These are phyloP conservation scores for Botryococcus braunii DNA, from an alignment of 163 green algal genomes.

Conservation along the genomic window DNA sequence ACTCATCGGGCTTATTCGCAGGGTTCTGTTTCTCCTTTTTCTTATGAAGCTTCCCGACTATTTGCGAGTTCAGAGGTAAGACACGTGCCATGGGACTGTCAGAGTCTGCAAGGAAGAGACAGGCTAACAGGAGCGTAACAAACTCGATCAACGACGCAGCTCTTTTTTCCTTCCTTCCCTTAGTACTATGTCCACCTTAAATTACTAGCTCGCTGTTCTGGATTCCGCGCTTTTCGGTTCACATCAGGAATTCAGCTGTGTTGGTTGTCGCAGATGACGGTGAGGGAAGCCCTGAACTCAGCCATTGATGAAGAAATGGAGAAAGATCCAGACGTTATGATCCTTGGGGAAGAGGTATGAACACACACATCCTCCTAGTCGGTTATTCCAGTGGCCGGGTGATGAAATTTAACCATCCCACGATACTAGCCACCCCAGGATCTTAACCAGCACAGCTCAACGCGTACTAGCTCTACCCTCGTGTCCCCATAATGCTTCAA, in stretches of 20 bases:
- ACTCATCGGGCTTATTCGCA: too few relatives aligned
- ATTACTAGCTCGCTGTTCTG: too few relatives aligned
- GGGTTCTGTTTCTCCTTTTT: too few relatives aligned
- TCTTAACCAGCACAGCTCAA: too few relatives aligned
- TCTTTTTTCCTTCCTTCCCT: too few relatives aligned
- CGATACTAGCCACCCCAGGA: background rate
- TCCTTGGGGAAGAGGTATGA: constrained; percentile 95
- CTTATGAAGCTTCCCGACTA: too few relatives aligned
- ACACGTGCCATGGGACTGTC: too few relatives aligned
- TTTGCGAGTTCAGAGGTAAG: too few relatives aligned
- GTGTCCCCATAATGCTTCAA: background rate
- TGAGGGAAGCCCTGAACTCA: constrained; percentile 93
- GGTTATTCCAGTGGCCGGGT: background rate
- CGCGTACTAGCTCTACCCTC: background rate
- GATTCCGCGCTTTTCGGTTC: background rate
- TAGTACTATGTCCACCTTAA: too few relatives aligned
- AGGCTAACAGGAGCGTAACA: too few relatives aligned
- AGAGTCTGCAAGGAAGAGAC: too few relatives aligned
- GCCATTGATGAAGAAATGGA: constrained; percentile 96
- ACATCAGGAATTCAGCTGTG: background rate
- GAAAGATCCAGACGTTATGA: constrained; percentile 86
- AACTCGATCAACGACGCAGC: too few relatives aligned
- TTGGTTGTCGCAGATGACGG: constrained; percentile 69
- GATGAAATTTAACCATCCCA: background rate
- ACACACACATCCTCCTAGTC: background rate